Evolutionary conservation across 31 red algal genomes (phyloP), one percentile per base, ranked within the genome.

Genomic region (Odonthalia washingtoniensis): DNA sequence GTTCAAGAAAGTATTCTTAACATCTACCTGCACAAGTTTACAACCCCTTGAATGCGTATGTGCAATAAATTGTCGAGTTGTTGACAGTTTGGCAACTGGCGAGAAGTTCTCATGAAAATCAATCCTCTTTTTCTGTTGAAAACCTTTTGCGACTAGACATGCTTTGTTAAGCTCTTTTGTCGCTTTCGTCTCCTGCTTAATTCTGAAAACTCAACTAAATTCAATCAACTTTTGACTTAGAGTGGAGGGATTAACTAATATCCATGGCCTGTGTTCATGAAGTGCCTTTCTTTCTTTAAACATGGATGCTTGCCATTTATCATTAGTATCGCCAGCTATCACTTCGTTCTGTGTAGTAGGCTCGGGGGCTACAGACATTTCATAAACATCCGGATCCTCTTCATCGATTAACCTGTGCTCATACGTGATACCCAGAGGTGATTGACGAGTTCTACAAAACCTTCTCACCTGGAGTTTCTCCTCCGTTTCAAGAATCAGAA

Each of bases 1-100:
- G 46, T 94, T 89, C 38, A 89, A 33, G 52, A 83, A 94, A 5
- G 85, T 77, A 26, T 37, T 43, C 32, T 78, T 83, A 26, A 94
- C 77, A 35, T 94, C 68, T 5, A 89, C 0, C 0, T 81, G 69
- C 49, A 74, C 26, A 57, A 81, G 61, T 2, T 87, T 32, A 46
- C 64, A 45, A 3, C 49, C 9, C 9, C 49, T 9, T 9, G 49
- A 14, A 57, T 9, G 49, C 21, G 49, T 21, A 57, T 57, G 49
- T 57, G 49, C 49, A 26, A 81, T 6, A 3, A 81, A 1, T 1
- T 18, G 35, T 2, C 43, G 45, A 21, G 40, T 34, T 2, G 77
- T 62, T 1, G 34, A 46, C 5, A 81, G 28, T 5, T 24, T 4
- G 5, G 61, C 77, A 62, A 81, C 77, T 18, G 46, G 77, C 28